Evolutionary conservation across 2,329 filamentous ascomycete species (phyloP), one percentile per base, ranked within the genome.

Genomic region (Pseudofabraea citricarpa): DNA sequence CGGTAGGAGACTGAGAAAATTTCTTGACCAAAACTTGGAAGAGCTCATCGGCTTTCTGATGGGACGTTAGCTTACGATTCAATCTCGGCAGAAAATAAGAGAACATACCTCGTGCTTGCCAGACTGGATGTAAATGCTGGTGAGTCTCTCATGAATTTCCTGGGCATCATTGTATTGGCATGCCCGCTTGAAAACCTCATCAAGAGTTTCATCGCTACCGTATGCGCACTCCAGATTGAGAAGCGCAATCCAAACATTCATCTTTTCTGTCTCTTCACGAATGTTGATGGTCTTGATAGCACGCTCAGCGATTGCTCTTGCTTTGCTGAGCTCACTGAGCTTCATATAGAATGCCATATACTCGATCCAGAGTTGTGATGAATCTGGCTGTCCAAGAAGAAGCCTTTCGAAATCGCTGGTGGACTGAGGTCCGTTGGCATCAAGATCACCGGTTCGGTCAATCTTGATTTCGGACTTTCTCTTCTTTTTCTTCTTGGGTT

Each of bases 271-370:
- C 62, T 95, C 87, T 62, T 96, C 90, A 20, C 87, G 81, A 48
- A 94, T 88, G 64, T 88, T 87, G 69, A 98, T 97, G 13, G 86
- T 94, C 60, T 85, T 83, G 51, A 97, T 78, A 15, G 93, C 93
- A 48, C 93, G 85, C 67, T 96, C 87, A 2, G 89, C 90, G 46
- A 96, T 85, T 52, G 91, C 86, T 38, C 91, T 82, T 10, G 93
- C 90, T 66, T 90, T 93, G 48, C 84, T 81, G 16, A 94, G 74
- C 66, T 98, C 93, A 60, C 88, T 88, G 41, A 95, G 79, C 61
- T 95, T 85, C 64, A 96, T 83, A 67, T 97, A 89, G 76, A 95
- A 95, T n/a, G 90, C 90, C 89, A 98, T 97, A 69, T 98, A 98
- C 53, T 88, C 80, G 43, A 96, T 87, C 93, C 93, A 98, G 21